Conservation (phyloP, 192 early-diverging fungal species). For the Jimgerdemannia lactiflua region DNA sequence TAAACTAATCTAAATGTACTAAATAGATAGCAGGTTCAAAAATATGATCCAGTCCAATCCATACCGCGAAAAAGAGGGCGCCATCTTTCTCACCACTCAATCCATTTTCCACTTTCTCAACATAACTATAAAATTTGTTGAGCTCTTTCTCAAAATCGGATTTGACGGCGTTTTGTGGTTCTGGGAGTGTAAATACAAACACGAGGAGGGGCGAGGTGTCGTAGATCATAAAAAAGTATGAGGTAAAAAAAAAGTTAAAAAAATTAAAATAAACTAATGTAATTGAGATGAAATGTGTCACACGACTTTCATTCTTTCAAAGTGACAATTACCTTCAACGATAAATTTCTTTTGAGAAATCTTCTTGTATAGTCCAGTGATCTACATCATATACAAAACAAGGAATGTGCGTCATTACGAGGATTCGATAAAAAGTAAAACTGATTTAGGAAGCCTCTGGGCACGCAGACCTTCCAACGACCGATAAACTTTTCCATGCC, state of each 20-base stretch:
- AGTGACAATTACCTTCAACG: neutral
- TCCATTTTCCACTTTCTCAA: constrained; percentile 4
- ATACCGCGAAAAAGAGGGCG: constrained; percentile 59
- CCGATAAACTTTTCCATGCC: constrained; percentile 22
- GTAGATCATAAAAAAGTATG: too few species aligned
- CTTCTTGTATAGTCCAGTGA: constrained; percentile 12
- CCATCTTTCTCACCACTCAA: constrained; percentile 25
- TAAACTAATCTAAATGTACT: neutral
- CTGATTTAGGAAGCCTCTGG: too few species aligned
- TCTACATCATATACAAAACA: constrained; percentile 1
- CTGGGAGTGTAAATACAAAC: neutral
- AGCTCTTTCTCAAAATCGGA: constrained; percentile 20
- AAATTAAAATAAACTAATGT: too few species aligned
- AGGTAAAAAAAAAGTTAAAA: too few species aligned
- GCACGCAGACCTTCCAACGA: constrained; percentile 23
- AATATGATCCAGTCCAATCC: too few species aligned
- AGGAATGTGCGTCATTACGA: neutral
- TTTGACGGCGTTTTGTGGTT: constrained; percentile 13
- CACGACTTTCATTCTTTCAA: too few species aligned
- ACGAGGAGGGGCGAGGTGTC: too few species aligned
- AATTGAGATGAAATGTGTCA: too few species aligned
- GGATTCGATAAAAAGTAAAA: neutral
- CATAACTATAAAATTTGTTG: constrained; percentile 10
- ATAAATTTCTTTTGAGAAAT: constrained; percentile 12
- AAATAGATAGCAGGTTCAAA: neutral